Percentiles rank a stretch among this genome's conserved stretches.
Conservation (phyloP, 2,329 filamentous ascomycete species). For the Penicillium frequentans region DNA sequence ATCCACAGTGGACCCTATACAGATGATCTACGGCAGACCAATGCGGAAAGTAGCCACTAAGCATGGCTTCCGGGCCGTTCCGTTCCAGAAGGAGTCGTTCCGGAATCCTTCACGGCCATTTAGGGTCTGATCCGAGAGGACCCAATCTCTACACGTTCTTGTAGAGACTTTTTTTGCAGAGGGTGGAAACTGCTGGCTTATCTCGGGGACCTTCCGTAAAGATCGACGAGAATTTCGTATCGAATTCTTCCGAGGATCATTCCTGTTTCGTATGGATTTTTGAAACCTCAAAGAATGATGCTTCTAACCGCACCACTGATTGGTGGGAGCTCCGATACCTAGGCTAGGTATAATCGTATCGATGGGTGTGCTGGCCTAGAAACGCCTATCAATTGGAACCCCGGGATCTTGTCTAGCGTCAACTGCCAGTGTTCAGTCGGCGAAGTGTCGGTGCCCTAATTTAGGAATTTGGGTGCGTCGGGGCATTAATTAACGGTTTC, state of each 20-base stretch:
- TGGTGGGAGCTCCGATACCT: not conserved
- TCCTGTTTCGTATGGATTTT: not conserved
- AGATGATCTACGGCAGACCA: not conserved
- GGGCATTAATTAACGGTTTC: too few relatives aligned
- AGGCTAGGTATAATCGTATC: not conserved
- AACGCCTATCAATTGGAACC: not conserved
- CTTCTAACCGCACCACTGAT: not conserved
- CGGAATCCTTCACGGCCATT: not conserved
- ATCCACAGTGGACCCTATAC: too few relatives aligned
- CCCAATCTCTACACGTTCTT: too few relatives aligned
- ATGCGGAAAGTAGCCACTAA: not conserved
- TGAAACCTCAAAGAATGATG: not conserved
- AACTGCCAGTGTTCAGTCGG: too few relatives aligned
- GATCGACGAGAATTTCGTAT: not conserved
- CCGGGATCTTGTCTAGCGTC: too few relatives aligned
- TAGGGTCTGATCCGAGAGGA: not conserved
- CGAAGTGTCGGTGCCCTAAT: too few relatives aligned
- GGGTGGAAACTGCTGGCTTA: not conserved
- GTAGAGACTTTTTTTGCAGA: not conserved
- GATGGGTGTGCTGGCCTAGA: not conserved
- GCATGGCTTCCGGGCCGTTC: not conserved
- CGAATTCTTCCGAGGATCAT: not conserved
- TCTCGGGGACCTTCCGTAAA: not conserved
- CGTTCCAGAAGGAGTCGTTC: not conserved
- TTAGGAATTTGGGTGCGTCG: too few relatives aligned